Evolutionary conservation across 1,139 yeast genomes (phyloP), one percentile per base, ranked within the genome.

Genomic region (Sugiyamaella japonica): DNA sequence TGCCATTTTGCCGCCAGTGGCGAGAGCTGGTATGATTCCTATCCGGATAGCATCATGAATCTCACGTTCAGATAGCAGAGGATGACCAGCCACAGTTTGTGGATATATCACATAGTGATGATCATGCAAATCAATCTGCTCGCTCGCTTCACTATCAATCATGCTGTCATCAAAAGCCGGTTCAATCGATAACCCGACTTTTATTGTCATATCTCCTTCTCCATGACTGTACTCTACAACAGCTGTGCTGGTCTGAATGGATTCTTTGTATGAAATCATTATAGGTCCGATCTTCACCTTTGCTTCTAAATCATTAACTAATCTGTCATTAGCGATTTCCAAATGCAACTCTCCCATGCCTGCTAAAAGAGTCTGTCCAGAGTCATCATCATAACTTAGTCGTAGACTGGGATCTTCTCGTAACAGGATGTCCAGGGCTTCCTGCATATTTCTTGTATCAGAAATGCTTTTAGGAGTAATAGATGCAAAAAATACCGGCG

Each of bases 341-440:
- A 93, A 76, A 70, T 93, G 99, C 51, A 93, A 75, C 53, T 90
- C 97, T 15, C 98, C 99, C 97, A 93, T 90, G 2, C 99, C 99
- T 51, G 96, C 84, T 36, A 93, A 70, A 29, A 90, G 77, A 0
- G 90, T 84, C 70, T 93, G 97, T 0, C 96, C 97, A 56, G 88
- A 76, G 58, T 91, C 97, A 60, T 88, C 96, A 66, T 93, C 97
- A 52, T 75, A 77, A 1, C 79, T 68, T 12, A 86, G 75, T 39
- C 80, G 79, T 60, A 89, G 73, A 56, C 91, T 85, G 6, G 95
- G 96, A 64, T 89, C 99, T 68, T 95, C 99, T 56, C 88, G 78
- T 12, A 88, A 72, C 45, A 95, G 71, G 1, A 81, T 75, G 5
- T 75, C 74, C 43, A 93, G 75, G 2, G 95, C 86, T 12, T 81